Evolutionary conservation across 331 rosid genomes (phyloP), one percentile per base, ranked within the genome.

Genomic region (Cydonia oblonga): DNA sequence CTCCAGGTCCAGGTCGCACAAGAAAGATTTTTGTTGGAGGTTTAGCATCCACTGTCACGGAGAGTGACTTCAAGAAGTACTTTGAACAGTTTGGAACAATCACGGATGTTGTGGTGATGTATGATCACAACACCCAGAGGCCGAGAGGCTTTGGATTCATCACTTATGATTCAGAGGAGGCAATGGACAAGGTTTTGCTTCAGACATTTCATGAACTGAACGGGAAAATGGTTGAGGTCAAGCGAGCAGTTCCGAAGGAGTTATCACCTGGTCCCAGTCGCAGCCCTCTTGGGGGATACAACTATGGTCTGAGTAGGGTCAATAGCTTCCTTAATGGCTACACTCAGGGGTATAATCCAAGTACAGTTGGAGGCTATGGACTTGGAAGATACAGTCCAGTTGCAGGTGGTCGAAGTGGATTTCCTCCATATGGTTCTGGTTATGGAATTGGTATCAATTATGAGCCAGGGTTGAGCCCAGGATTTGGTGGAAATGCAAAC

Each of bases 121-220:
- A 92, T 81, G 97, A 92, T 87, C 97, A 92, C 87, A 87, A 84
- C 89, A 89, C 97, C 40, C 92, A 87, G 83, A 89, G 97, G 76
- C 97, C 97, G 22, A 85, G 97, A 82, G 97, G 97, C 16, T 92
- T 92, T 85, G 97, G 97, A 66, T 92, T 92, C 76, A 92, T 92
- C 82, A 89, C 96, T 40, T 92, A 89, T 75, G 96, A 92, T 75
- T 87, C 97, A 26, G 97, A 91, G 76, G 96, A 89, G 70, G 96
- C 96, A 71, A 93, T 89, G 76, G 96, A 91, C 76, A 86, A 84
- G 80, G 97, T 89, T 70, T 84, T 91, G 75, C 82, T 84, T 2
- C 87, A 86, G 82, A 91, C 89, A 2, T 91, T 89, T 72, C 97
- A 91, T 86, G 97, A 91, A 79, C 81, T 91, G 77, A 91, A 91